phyloP scores from a whole-genome alignment of 371 early-diverging fungal genomes.

The Dichotomocladium elegans region DNA sequence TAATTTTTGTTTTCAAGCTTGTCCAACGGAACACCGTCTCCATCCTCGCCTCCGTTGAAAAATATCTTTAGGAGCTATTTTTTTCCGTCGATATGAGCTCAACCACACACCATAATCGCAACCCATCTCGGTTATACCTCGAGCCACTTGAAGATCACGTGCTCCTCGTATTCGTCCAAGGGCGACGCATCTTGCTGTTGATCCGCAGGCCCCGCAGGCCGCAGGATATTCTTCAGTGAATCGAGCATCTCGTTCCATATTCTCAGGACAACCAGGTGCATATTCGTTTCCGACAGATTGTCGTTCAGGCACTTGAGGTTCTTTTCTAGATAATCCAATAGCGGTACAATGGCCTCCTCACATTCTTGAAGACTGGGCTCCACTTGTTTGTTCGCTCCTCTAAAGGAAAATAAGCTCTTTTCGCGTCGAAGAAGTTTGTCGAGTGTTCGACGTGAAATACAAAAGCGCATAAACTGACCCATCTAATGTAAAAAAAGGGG shows the following conservation, averaged over 20 bases:
- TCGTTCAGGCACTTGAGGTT: slow-evolving; percentile 77
- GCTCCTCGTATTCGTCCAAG: slow-evolving; percentile 66
- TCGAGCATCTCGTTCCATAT: slow-evolving; percentile 86
- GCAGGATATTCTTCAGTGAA: slow-evolving; percentile 66
- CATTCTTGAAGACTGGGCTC: slow-evolving; percentile 64
- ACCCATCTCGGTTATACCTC: slow-evolving; percentile 35
- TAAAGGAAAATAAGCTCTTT: slow-evolving; percentile 37
- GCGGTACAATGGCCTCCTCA: slow-evolving; percentile 67
- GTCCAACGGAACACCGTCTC: slow-evolving; percentile 72
- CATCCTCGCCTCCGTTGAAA: slow-evolving; percentile 85
- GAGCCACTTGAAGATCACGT: slow-evolving; percentile 72
- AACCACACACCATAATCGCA: too few species aligned
- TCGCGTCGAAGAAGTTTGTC: slow-evolving; percentile 40
- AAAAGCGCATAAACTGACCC: slow-evolving; percentile 58
- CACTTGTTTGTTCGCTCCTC: slow-evolving; percentile 19
- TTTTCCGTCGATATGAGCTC: too few species aligned
- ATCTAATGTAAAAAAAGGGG: slow-evolving; percentile 28
- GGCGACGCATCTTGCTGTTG: slow-evolving; percentile 55
- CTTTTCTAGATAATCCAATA: slow-evolving; percentile 86
- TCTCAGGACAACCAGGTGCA: slow-evolving; percentile 73
- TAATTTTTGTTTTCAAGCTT: slow-evolving; percentile 77
- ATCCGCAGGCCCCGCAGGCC: slow-evolving; percentile 76
- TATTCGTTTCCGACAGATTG: slow-evolving; percentile 73
- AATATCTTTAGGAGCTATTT: slow-evolving; percentile 79
- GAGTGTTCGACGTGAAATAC: slow-evolving; percentile 38